Base-by-base conservation (phyloP, 371 early-diverging fungal species). In the Mortierella polycephala region DNA sequence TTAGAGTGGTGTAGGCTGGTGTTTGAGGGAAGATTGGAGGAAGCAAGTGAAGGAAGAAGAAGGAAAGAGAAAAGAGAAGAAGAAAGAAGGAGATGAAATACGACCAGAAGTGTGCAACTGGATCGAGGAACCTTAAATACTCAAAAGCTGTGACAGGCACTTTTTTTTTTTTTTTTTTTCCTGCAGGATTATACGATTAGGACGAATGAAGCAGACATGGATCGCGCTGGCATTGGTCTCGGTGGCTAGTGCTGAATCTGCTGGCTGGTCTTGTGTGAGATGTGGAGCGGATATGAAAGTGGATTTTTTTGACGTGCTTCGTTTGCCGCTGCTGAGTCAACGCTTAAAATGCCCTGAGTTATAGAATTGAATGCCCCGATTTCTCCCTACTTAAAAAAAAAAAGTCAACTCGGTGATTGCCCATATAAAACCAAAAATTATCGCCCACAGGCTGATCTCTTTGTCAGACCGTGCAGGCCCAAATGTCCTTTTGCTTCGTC, bases 391-490 rank as follows among this genome's bases (percentile, higher is more conserved):
- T 30, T 30, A 50, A 37, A 62, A 62, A 62, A 62, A 73, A 73
- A 73, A 73, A 67, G 40, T 18, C 37, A 56, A 74, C 74, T 74
- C 74, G 74, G 74, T 74, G 74, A 46, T 60, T 50, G 45, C 23
- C 39, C 41, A 41, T 20, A 30, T 30, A 30, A 4, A 30, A 30
- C 1, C 4, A 30, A 30, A 30, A 30, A 30, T 30, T 30, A 30
- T 30, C 30, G 30, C 30, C 30, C 30, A 30, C 30, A 30, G 73
- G 74, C 23, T 62, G 74, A 73, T 67, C 68, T 69, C 64, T 74
- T 74, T 74, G 74, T 68, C 68, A 74, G 30, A 30, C 30, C 30
- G 30, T 2, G 30, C 4, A 4, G 30, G 30, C 30, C 30, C 30
- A 30, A 30, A 4, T 30, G 30, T 30, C 30, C 30, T 30, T 21